Base-by-base conservation (phyloP, 208 protist genomes). In the Spongospora subterranea region DNA sequence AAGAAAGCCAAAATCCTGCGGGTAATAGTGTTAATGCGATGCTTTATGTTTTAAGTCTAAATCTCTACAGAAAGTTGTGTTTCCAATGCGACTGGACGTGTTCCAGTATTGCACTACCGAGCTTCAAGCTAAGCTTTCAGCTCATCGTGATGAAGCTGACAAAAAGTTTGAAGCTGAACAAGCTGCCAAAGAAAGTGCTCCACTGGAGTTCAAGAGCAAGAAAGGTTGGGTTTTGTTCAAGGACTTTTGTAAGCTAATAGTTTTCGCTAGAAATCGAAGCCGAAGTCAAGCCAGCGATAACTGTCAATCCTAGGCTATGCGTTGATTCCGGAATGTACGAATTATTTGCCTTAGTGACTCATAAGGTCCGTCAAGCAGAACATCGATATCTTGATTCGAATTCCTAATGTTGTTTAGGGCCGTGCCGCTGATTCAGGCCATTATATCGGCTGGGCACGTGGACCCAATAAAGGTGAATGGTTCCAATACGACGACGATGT, bases 401-500 rank as follows among this genome's bases (percentile, higher is more conserved):
- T 17, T 89, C 13, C 29, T 89, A 17, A 32, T 89, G 71, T 35
- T 35, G 41, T 35, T 1, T 91, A 91, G 89, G 89, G 89, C 0
- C 39, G 89, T 20, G 89, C 54, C 11, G 89, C 89, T 41, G 89
- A 91, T 91, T 24, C 89, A 11, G 89, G 89, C 24, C 89, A 91
- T 66, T 91, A 91, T 50, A 91, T 91, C 38, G 89, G 89, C 24
- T 91, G 89, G 89, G 89, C 66, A 20, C 45, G 39, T 13, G 35
- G 39, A 13, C 89, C 89, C 89, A 76, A 91, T 90, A 46, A 46
- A 64, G 89, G 66, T 35, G 89, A 91, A 50, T 91, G 89, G 89
- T 91, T 43, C 40, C 54, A 91, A 64, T 91, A 91, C n/a, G 89
- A 91, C 38, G 89, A 91, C 39, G 50, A 91, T 64, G 66, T 82